These are phyloP conservation scores for Onygenales sp. DNA, from an alignment of 2,329 filamentous ascomycete genomes.

Conservation along the genomic window DNA sequence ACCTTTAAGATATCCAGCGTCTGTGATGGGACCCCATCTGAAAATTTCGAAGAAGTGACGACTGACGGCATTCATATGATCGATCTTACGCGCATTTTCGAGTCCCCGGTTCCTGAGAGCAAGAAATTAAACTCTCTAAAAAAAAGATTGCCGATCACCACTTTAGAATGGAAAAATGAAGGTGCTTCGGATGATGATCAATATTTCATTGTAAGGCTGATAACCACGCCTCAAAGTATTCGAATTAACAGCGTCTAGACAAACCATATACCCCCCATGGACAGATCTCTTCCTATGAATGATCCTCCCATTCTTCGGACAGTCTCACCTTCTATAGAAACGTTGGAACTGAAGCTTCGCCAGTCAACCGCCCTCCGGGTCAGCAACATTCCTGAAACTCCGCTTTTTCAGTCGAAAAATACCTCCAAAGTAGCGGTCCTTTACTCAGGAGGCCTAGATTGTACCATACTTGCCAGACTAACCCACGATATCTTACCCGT, in stretches of 20 bases:
- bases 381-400: slow-evolving; percentile 54
- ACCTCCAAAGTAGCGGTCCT: slow-evolving; percentile 58
- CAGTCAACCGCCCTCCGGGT: slow-evolving; percentile 57
- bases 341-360: slow-evolving; percentile 46
- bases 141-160: slow-evolving; percentile 1
- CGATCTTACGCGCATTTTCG: slow-evolving; percentile 35
- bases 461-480: slow-evolving; percentile 74
- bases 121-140: neutral
- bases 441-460: slow-evolving; percentile 92
- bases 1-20: slow-evolving; percentile 61
- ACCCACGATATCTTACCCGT: slow-evolving; percentile 64
- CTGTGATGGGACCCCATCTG: slow-evolving; percentile 41
- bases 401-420: slow-evolving; percentile 20
- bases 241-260: neutral
- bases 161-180: slow-evolving; percentile 12
- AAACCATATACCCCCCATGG: slow-evolving; percentile 36
- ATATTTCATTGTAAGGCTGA: slow-evolving; percentile 20
- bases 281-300: slow-evolving; percentile 26
- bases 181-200: neutral
- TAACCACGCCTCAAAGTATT: neutral
- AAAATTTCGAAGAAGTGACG: slow-evolving; percentile 68
- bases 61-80: slow-evolving; percentile 72
- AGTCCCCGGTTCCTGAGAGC: neutral
- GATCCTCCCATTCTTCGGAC: slow-evolving; percentile 21
- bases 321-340: slow-evolving; percentile 42